A percentile compares a stretch with the other conserved stretches of the same genome.
These are phyloP conservation scores for Suhomyces coccinellae DNA, from an alignment of 1,139 yeast genomes.

Conservation along the genomic window DNA sequence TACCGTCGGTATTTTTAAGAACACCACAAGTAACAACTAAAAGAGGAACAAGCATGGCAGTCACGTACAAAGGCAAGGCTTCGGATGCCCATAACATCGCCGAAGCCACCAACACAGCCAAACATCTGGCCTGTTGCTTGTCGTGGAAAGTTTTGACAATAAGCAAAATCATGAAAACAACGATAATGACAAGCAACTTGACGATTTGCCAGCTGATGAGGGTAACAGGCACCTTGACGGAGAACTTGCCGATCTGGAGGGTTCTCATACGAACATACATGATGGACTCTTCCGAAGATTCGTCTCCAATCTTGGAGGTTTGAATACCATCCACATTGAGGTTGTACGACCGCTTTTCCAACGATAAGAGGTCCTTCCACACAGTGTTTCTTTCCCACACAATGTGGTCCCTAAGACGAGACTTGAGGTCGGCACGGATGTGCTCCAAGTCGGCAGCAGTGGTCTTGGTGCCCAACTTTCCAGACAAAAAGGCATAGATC, in stretches of 20 bases:
- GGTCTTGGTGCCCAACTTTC: constrained; percentile 32
- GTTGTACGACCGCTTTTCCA: constrained; percentile 62
- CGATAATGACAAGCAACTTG: constrained; percentile 46
- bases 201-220: constrained; percentile 38
- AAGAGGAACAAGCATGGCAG: constrained; percentile 79
- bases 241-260: constrained; percentile 2
- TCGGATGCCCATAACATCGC: constrained; percentile 94
- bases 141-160: constrained; percentile 62
- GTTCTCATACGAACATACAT: constrained; percentile 26
- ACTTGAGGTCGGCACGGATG: constrained; percentile 67
- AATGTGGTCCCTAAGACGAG: constrained; percentile 84
- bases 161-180: constrained; percentile 50
- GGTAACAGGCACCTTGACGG: constrained; percentile 29
- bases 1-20: constrained; percentile 55
- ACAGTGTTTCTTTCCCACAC: constrained; percentile 97
- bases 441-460: constrained; percentile 40
- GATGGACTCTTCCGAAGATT: constrained; percentile 24
- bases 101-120: constrained; percentile 76
- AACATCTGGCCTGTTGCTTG: constrained; percentile 68
- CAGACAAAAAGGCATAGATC: constrained; percentile 46
- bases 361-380: constrained; percentile 93
- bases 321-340: constrained; percentile 33
- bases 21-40: constrained; percentile 73
- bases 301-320: constrained; percentile 36
- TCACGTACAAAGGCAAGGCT: constrained; percentile 83